Evolutionary conservation across 2,329 filamentous ascomycete species (phyloP), one percentile per base, ranked within the genome.

Genomic region (Exophiala oligosperma): DNA sequence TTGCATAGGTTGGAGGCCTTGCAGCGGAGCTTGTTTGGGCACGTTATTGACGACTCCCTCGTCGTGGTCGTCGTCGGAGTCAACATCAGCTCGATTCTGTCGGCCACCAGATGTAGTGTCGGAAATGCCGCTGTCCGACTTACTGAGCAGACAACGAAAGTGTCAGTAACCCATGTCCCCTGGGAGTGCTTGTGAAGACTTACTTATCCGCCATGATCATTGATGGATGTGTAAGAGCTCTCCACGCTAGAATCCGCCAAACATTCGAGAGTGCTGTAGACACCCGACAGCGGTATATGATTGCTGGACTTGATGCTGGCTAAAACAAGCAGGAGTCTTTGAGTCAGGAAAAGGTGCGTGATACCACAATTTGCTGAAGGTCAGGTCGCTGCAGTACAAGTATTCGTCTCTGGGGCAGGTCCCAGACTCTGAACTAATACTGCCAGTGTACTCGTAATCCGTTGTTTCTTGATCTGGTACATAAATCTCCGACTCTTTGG

Each of bases 201-300:
- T 47, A 47, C 44, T 47, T 47, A n/a, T 47, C 44, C 26, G 44
- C 44, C 44, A 47, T 47, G 44, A 47, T 47, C 44, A 47, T 47
- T 35, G 32, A 35, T 35, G 32, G 32, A 35, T 35, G 32, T 35
- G 32, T 35, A 11, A 35, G 32, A 9, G 32, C 32, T 35, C 32
- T 35, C 32, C 32, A 35, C 32, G 32, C 32, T 11, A 35, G 32
- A 35, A 35, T 35, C 32, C 32, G 32, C 4, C 32, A 35, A 5
- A 35, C 32, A 2, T 35, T 35, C 2, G 32, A 35, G 32, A 35
- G 32, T 11, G 32, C 32, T 35, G 32, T 9, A 35, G 32, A 35
- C 7, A 35, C 32, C 9, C 32, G 32, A 9, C 32, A 9, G 9
- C 3, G 32, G 32, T 9, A 35, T 5, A 35, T 35, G 32, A 35